Evolutionary conservation across 345 rosid species (phyloP).

Genomic region (Chamaenerion angustifolium): DNA sequence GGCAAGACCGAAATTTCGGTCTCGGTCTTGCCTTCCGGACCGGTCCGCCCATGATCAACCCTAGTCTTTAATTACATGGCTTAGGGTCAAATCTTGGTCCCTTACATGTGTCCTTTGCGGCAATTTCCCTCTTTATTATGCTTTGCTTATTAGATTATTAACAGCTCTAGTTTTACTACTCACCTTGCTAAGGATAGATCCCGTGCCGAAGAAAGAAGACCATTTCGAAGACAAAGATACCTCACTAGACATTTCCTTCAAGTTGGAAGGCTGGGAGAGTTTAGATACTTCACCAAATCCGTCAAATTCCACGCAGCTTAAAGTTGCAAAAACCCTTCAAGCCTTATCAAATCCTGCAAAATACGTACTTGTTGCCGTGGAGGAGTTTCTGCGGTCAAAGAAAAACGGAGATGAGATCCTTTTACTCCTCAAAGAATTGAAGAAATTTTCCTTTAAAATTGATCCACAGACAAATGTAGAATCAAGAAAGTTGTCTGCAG

Average conservation of each 20-base stretch:
- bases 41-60: too few relatives aligned
- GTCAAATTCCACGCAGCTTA: constrained; percentile 7
- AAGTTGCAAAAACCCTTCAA: constrained; percentile 14
- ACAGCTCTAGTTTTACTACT: too few relatives aligned
- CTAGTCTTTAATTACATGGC: too few relatives aligned
- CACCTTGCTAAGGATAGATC: not conserved
- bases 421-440: constrained; percentile 20
- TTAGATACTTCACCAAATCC: constrained; percentile 10
- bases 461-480: constrained; percentile 13
- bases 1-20: too few relatives aligned
- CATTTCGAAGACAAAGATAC: not conserved
- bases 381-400: constrained; percentile 6
- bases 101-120: too few relatives aligned
- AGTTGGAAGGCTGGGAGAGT: constrained; percentile 4
- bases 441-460: constrained; percentile 12
- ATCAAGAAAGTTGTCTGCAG: constrained; percentile 15
- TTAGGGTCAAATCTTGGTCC: too few relatives aligned
- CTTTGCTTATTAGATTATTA: too few relatives aligned
- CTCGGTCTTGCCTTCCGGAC: too few relatives aligned
- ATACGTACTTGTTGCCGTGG: constrained; percentile 20
- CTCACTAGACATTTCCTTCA: not conserved
- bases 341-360: constrained; percentile 21
- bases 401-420: not conserved
- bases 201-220: not conserved
- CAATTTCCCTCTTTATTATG: too few relatives aligned